Percentiles rank a stretch among this genome's conserved stretches.
Conservation (phyloP, 2,329 filamentous ascomycete genomes). For the Stromatinia cepivora region DNA sequence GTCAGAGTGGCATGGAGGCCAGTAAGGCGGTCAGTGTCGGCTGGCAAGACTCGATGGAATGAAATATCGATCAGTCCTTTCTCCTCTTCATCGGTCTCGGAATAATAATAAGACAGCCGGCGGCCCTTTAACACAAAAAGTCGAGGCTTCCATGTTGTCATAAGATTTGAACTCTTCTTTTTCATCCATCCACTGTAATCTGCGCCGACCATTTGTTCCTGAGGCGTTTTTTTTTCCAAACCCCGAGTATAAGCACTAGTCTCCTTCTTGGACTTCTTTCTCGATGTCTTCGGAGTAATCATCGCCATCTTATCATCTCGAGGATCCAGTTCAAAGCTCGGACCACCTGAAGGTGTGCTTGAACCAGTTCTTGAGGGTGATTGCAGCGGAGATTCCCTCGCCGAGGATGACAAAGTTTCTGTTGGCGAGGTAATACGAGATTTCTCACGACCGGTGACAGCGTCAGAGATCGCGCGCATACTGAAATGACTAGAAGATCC, state of each 20-base stretch:
- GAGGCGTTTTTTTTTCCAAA: constrained; percentile 74
- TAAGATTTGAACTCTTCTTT: constrained; percentile 93
- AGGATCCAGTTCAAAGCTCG: constrained; percentile 78
- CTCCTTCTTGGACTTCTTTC: constrained; percentile 84
- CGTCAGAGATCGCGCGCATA: constrained; percentile 83
- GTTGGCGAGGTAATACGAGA: constrained; percentile 52
- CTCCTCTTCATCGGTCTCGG: constrained; percentile 87
- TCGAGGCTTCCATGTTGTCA: constrained; percentile 96
- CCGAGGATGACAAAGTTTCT: constrained; percentile 46
- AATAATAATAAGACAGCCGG: constrained; percentile 93
- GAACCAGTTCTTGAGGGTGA: constrained; percentile 78
- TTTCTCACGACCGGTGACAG: constrained; percentile 55
- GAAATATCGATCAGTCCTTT: constrained; percentile 97
- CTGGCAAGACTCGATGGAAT: constrained; percentile 92
- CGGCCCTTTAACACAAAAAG: constrained; percentile 94
- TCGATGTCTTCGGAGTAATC: constrained; percentile 48
- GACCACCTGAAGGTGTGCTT: constrained; percentile 63
- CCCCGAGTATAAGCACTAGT: constrained; percentile 93
- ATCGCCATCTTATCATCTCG: constrained; percentile 61
- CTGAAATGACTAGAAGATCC: constrained; percentile 61
- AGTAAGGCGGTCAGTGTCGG: constrained; percentile 86
- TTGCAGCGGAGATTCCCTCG: constrained; percentile 54
- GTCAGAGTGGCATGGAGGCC: constrained; percentile 90
- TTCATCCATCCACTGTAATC: constrained; percentile 99
- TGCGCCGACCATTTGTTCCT: constrained; percentile 79